Conservation (phyloP, 177 flowering plant genomes). For the Vitis hybrid region DNA sequence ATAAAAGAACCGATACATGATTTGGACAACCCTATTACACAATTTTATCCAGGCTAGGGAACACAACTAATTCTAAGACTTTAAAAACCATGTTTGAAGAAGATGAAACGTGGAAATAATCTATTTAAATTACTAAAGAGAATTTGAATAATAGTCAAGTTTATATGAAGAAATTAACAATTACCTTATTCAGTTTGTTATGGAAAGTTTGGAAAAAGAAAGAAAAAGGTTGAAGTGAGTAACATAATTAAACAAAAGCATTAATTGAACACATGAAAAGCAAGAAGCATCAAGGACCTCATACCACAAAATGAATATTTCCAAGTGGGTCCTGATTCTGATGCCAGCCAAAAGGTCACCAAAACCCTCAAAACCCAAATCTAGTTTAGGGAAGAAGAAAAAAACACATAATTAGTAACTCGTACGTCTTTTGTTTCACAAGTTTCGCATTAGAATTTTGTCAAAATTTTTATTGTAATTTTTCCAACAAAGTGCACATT, state of each 20-base stretch:
- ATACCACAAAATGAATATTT: constrained; percentile 98
- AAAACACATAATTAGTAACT: constrained; percentile 9
- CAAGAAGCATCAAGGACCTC: constrained; percentile 14
- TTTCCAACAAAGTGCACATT: constrained; percentile 40
- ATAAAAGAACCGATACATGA: too few species aligned
- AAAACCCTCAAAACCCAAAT: constrained; percentile 88
- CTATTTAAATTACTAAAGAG: not conserved
- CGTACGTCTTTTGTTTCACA: not conserved
- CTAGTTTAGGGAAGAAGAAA: constrained; percentile 37
- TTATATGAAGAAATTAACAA: not conserved
- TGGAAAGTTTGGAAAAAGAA: constrained; percentile 50
- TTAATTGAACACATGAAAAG: not conserved
- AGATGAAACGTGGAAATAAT: not conserved
- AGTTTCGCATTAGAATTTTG: too few species aligned
- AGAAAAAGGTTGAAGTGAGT: constrained; percentile 5
- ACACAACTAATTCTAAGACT: too few species aligned
- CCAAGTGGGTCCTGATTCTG: constrained; percentile 75
- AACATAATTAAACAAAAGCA: not conserved
- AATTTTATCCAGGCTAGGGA: too few species aligned
- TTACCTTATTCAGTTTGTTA: constrained; percentile 98
- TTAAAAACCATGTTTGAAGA: not conserved
- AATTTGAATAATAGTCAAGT: too few species aligned
- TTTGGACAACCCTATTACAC: too few species aligned
- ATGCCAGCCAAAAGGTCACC: constrained; percentile 90
- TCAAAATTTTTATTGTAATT: not conserved